Evolutionary conservation across 495 filamentous ascomycete species (phyloP), one percentile per base, ranked within the genome.

Genomic region (Talaromyces trachyspermus): DNA sequence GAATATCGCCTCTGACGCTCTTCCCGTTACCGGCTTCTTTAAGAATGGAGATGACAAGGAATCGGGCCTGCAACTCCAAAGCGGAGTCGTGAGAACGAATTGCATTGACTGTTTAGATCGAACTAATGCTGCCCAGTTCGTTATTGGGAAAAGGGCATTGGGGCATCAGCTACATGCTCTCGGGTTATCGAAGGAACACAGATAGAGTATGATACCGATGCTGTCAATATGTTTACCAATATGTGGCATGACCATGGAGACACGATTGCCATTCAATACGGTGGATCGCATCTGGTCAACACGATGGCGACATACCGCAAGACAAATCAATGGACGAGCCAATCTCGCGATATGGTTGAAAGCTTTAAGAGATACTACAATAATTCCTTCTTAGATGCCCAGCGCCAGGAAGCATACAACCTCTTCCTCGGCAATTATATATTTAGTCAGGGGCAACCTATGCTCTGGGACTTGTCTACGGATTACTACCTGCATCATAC

Each of bases 361-460:
- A 95, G 88, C 62, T 96, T 98, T 72, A 98, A 97, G 61, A 81
- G 92, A 24, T 98, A 97, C 67, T 98, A 98, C 67, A 95, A 97
- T 63, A 98, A 98, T 62, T 95, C 90, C 0, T 98, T 98, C 65
- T 74, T 97, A 7, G 92, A 98, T 62, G 86, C 86, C 15, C 92
- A 97, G 59, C 80, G 92, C 33, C 92, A 98, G 66, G 92, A 98
- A 60, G 92, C 94, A 0, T 97, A 97, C 61, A 98, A 98, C 50
- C 79, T 98, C 17, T 98, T 98, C 55, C 80, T 98, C 11, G 92
- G 92, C 5, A 96, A 97, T 57, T 98, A 97, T 64, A 92, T 88
- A 36, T 97, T 85, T 56, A 68, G 79, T 9, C 86, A 92, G 56
- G 92, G 89, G 1, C 84, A 94, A 50, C 94, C 92, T 1, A 94